Evolutionary conservation across 2,329 filamentous ascomycete genomes (phyloP).

Genomic region (Verticillium nubilum): DNA sequence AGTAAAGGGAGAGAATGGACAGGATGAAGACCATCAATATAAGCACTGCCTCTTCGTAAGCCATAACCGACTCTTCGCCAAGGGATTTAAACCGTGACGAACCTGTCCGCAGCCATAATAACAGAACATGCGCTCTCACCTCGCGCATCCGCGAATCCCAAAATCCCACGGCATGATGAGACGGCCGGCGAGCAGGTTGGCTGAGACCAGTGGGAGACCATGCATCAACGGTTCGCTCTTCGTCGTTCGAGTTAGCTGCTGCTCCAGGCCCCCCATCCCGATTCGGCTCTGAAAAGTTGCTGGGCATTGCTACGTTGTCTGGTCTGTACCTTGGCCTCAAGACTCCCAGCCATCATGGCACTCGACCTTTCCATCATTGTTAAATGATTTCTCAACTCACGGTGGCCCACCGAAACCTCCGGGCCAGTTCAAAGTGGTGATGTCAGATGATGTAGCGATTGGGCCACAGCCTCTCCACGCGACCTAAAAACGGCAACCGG

Average conservation of each 20-base stretch:
- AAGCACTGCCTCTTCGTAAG: slow-evolving; percentile 24
- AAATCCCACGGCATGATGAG: slow-evolving; percentile 34
- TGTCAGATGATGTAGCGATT: background rate
- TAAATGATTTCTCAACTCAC: background rate
- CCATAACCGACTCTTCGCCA: background rate
- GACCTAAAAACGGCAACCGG: background rate
- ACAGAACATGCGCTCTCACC: slow-evolving; percentile 19
- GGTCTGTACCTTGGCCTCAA: background rate
- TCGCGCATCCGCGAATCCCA: slow-evolving; percentile 30
- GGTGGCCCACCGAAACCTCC: background rate
- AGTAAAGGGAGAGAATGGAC: slow-evolving; percentile 53
- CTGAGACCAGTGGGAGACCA: background rate
- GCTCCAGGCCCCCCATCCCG: background rate
- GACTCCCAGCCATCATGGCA: background rate
- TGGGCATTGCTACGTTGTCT: background rate
- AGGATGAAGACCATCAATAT: slow-evolving; percentile 52
- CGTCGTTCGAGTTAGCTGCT: background rate
- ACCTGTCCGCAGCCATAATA: slow-evolving; percentile 20
- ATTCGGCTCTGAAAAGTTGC: background rate
- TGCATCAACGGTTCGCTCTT: background rate
- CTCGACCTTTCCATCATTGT: background rate
- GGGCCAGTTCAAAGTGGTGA: background rate
- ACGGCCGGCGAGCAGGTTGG: slow-evolving; percentile 1
- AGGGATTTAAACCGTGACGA: background rate
- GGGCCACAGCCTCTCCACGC: background rate